phyloP scores from a whole-genome alignment of 495 filamentous ascomycete species.

The Lepidopterella palustris region DNA sequence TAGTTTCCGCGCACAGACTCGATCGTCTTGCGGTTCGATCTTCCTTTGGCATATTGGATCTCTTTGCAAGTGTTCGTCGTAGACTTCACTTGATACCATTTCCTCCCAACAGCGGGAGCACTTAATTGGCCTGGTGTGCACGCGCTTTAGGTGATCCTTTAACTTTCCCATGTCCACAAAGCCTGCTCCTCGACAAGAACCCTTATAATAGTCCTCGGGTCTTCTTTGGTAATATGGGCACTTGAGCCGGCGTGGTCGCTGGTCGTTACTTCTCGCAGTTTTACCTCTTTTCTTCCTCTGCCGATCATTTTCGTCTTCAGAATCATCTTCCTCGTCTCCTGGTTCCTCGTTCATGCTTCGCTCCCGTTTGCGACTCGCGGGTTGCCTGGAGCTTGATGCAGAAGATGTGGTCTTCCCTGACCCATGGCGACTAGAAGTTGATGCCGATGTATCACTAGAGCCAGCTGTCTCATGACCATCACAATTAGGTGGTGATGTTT shows the following conservation, averaged over 20 bases:
- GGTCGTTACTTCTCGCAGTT: no score
- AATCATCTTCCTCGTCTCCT: no score
- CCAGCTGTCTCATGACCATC: no score
- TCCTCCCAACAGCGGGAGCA: background rate
- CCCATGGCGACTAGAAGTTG: no score
- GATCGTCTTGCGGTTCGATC: background rate
- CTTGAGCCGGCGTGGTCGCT: background rate
- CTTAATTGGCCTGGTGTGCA: background rate
- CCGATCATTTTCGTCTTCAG: no score
- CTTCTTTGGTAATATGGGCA: conserved; percentile 7
- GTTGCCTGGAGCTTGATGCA: no score
- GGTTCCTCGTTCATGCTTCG: no score
- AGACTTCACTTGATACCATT: background rate
- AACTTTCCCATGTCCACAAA: conserved; percentile 10
- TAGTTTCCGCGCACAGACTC: background rate
- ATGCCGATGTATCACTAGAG: no score
- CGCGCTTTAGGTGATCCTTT: conserved; percentile 6
- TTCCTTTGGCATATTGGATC: background rate
- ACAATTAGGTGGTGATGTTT: no score
- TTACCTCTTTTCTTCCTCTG: no score
- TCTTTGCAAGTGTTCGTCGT: background rate
- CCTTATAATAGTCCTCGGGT: background rate
- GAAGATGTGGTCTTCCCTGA: no score
- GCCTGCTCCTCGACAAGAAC: conserved; percentile 2
- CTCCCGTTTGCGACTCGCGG: no score